These are phyloP conservation scores for Intubia oerlemansii DNA, from an alignment of 2,329 filamentous ascomycete species.

Conservation along the genomic window DNA sequence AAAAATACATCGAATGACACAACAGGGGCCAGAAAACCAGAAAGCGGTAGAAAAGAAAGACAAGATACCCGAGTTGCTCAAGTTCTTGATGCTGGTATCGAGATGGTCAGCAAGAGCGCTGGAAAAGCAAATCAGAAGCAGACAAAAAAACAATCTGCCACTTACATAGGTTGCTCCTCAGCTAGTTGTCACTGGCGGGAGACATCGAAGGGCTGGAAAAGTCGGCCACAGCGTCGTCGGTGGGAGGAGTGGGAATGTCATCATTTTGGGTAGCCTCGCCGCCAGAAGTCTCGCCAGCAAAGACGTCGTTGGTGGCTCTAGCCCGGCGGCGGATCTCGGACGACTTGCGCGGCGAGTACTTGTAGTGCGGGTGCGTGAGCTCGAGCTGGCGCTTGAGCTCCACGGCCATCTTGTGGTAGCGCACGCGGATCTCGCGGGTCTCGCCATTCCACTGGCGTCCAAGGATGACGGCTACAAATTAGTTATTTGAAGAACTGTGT, in stretches of 20 bases:
- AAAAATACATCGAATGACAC: too few relatives aligned
- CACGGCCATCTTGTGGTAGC: conserved; percentile 14
- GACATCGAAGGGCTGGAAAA: background rate
- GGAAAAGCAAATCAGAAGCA: too few relatives aligned
- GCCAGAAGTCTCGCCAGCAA: conserved; percentile 1
- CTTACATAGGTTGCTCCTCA: too few relatives aligned
- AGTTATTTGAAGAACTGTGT: conserved; percentile 6
- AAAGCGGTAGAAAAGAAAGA: too few relatives aligned
- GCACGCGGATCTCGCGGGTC: conserved; percentile 11
- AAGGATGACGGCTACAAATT: conserved; percentile 15
- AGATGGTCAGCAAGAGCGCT: too few relatives aligned
- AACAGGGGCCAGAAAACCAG: too few relatives aligned
- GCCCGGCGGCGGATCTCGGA: conserved; percentile 7
- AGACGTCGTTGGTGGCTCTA: conserved; percentile 1
- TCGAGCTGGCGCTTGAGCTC: conserved; percentile 13
- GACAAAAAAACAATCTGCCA: too few relatives aligned
- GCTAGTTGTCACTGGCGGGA: conserved; percentile 1
- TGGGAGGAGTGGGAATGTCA: conserved; percentile 1
- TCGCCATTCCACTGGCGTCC: conserved; percentile 17
- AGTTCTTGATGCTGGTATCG: too few relatives aligned
- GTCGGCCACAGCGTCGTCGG: background rate
- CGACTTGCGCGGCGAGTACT: conserved; percentile 16
- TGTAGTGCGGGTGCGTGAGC: conserved; percentile 16
- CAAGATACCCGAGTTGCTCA: too few relatives aligned
- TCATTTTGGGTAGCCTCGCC: background rate